Base-by-base conservation (phyloP, 1,284 basidiomycete species). In the Neolentinus lepideus region DNA sequence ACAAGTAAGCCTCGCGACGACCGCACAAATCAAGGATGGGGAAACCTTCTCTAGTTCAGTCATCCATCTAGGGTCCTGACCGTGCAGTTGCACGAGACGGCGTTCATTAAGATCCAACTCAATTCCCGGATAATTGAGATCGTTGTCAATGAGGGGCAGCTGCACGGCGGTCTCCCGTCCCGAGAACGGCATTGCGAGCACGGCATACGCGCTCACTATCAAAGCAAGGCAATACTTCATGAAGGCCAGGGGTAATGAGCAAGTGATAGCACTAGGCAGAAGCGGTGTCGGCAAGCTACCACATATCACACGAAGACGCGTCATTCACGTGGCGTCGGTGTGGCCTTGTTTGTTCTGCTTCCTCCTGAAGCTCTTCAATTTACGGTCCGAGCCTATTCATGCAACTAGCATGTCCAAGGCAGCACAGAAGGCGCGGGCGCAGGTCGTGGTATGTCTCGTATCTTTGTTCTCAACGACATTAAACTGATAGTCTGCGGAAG, bases 21-120 rank as follows among this genome's bases (percentile, higher is more conserved):
- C 19, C 51, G 51, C 51, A 19, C 33, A 57, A 58, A 51, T 51
- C 46, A 51, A 51, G 53, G 12, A 54, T 52, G 53, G 55, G 29
- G 51, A 52, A 24, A 85, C 88, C 84, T 92, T 95, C 63, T 94
- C 84, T 31, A 88, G 73, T 69, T 95, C 93, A 12, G 90, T 82
- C 71, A 93, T 85, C 84, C 84, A 88, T 31, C 85, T 77, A 21
- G 89, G 87, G 11, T 75, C 71, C 59, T 81, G 72, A 52, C 81
- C 86, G 57, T 85, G 80, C 63, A 92, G 76, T 67, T 92, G 83
- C 52, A 95, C 83, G 51, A 94, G 78, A 54, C 92, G 81, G 56
- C 76, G 75, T 56, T 83, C 88, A 59, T 79, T 74, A 55, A 94
- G 75, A 71, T 93, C 85, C 56, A 92, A 71, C 62, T 71, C 71